Percentiles rank a stretch among this genome's conserved stretches.
Conservation (phyloP, 345 rosid species). For the Aurinia saxatilis region DNA sequence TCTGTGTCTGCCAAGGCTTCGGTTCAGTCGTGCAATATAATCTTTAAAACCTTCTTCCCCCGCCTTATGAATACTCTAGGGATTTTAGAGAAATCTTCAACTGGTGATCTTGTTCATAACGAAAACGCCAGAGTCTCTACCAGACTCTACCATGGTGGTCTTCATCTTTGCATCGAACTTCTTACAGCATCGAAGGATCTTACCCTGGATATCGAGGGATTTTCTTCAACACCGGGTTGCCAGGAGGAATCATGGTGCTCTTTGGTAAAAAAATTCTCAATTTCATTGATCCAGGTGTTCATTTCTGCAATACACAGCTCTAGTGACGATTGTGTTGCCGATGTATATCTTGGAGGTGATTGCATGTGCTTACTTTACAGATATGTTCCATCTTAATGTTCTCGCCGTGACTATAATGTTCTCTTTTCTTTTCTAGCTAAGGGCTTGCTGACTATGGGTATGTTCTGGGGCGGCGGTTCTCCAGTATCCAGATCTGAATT, state of each 20-base stretch:
- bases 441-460: conserved; percentile 72
- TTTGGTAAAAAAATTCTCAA: conserved; percentile 43
- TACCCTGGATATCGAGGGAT: conserved; percentile 26
- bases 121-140: conserved; percentile 24
- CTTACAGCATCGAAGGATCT: conserved; percentile 69
- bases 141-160: conserved; percentile 50
- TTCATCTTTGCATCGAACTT: conserved; percentile 61
- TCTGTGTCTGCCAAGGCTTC: conserved; percentile 63
- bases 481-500: conserved; percentile 47
- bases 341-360: conserved; percentile 65
- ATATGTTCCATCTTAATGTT: conserved; percentile 2
- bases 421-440: conserved; percentile 40
- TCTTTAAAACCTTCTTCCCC: conserved; percentile 50
- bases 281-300: conserved; percentile 44
- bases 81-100: conserved; percentile 30
- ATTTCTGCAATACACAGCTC: conserved; percentile 27
- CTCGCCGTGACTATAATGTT: neutral
- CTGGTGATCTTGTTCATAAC: conserved; percentile 26
- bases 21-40: conserved; percentile 47
- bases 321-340: conserved; percentile 24
- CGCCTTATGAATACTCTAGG: conserved; percentile 50
- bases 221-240: conserved; percentile 13
- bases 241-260: conserved; percentile 42
- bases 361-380: conserved; percentile 22
- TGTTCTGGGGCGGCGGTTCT: conserved; percentile 43